Base-by-base conservation (phyloP, 257 asterid species). In the Solanum stenotomum region DNA sequence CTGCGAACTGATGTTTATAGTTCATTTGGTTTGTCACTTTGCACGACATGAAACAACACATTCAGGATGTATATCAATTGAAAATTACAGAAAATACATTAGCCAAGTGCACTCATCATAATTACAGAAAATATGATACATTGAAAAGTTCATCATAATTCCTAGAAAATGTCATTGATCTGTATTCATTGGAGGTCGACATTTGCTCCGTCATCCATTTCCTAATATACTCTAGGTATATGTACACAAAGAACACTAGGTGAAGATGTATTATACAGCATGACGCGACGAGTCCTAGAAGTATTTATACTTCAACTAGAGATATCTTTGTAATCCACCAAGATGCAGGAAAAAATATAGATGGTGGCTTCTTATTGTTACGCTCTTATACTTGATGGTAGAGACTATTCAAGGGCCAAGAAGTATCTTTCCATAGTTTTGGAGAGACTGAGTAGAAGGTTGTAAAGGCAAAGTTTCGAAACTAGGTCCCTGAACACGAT, bases 391-490 rank as follows among this genome's bases (percentile, higher is more conserved):
- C 71, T 68, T 82, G 85, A 29, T 83, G 65, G 61, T 18, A 77
- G 20, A 76, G 65, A 84, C 75, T 67, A n/a, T 92, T 92, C 78
- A 92, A 1, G 94, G 94, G 22, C 94, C 93, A 70, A 89, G 56
- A 34, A 91, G 92, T 86, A 92, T 85, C 86, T 91, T 90, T 33
- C 93, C 93, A 65, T 87, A 85, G 86, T 88, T 92, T 88, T 90
- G 93, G 4, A 87, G 92, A 44, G 86, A 87, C 79, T 84, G 93
- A 49, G 88, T 89, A 75, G 91, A 87, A 68, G 92, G 85, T 86
- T 85, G 94, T 38, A 91, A 86, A 68, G 88, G 87, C n/a, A 88
- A 89, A 87, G 83, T 89, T 89, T 89, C 89, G 15, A 84, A 89
- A 85, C 91, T 85, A 40, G 83, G 86, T 14, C 89, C 89, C 68